These are phyloP conservation scores for Paratinospora sagittata DNA, from an alignment of 164 flowering plant genomes.

Conservation along the genomic window DNA sequence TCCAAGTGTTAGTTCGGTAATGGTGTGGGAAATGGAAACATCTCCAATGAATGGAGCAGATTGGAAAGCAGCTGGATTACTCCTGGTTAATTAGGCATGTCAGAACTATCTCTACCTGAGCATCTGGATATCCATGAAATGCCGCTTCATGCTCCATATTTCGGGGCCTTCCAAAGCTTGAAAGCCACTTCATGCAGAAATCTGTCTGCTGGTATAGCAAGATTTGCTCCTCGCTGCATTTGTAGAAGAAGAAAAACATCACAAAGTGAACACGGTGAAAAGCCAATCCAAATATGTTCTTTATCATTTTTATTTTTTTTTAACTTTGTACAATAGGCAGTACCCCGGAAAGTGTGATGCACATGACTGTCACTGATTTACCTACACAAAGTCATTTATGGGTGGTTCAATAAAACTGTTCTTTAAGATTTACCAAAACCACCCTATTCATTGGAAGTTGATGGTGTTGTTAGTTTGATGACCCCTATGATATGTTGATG, in stretches of 20 bases:
- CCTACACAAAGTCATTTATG: too few relatives aligned
- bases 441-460: too few relatives aligned
- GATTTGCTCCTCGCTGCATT: conserved; percentile 67
- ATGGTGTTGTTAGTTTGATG: too few relatives aligned
- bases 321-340: neutral
- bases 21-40: neutral
- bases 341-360: too few relatives aligned
- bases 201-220: conserved; percentile 75
- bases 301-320: neutral
- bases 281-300: neutral
- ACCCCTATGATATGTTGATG: too few relatives aligned
- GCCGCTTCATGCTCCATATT: conserved; percentile 39
- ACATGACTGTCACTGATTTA: too few relatives aligned
- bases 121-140: neutral
- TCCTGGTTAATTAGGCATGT: neutral
- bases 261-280: neutral
- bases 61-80: neutral
- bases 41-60: neutral
- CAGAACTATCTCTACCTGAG: neutral
- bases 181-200: conserved; percentile 89
- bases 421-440: too few relatives aligned
- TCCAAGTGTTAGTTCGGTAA: neutral
- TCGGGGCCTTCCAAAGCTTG: conserved; percentile 98
- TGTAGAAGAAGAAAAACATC: conserved; percentile 1
- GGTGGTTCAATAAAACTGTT: too few relatives aligned